Base-by-base conservation (phyloP, 768 basidiomycete species). In the Boletus subparvulus region DNA sequence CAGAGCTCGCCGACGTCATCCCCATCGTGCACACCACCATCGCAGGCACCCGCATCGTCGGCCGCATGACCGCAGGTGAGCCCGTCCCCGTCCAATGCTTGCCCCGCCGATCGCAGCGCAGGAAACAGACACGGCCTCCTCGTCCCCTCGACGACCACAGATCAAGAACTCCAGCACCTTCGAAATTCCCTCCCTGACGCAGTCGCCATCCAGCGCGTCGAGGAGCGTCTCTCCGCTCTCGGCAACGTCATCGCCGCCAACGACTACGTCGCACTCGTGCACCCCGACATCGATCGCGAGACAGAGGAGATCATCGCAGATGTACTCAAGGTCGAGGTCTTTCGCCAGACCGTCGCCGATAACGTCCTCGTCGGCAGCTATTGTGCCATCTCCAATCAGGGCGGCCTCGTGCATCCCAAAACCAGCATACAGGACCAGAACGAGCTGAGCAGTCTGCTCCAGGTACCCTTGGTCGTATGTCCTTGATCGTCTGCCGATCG, bases 241-340 rank as follows among this genome's bases (percentile, higher is more conserved):
- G 97, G 97, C 24, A 99, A 99, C 71, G 96, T 99, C 59, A 95
- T 99, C 72, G 94, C 93, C 13, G 95, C 92, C 77, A 99, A 98
- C 74, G 97, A 99, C 77, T 91, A 98, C 68, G 96, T 99, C 63
- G 97, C 97, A 9, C 88, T 99, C 65, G 97, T 98, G 26, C 97
- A 99, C 73, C 97, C 97, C 9, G 97, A 99, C 63, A 77, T 98
- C 58, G 97, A 98, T 76, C 86, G 97, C 59, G 97, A 98, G 75
- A 99, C 97, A 24, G 97, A 99, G 70, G 97, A 99, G 75, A 98
- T 99, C 77, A 98, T 99, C 74, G 97, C 97, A 30, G 97, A 99
- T 72, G 93, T 97, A 19, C 84, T 99, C 64, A 98, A 98, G 74
- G 97, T 98, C 59, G 97, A 99, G 72, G 97, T 98, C 6, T 99